phyloP scores from a whole-genome alignment of 345 rosid genomes.

The Eucalyptus leucophloia region DNA sequence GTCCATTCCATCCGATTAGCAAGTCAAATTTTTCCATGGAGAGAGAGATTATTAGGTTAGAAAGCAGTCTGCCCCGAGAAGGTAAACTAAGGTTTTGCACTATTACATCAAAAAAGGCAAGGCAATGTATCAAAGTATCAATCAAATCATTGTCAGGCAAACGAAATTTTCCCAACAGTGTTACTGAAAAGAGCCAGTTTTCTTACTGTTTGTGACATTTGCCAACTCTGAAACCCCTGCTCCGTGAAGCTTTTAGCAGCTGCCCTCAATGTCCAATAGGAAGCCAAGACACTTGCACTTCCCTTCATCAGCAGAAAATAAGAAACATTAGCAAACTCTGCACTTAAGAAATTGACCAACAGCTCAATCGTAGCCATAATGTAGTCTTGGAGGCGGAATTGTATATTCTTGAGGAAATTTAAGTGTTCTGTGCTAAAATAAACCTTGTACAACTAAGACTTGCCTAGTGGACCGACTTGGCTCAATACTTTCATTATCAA shows the following conservation, averaged over 20 bases:
- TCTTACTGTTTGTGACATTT: not conserved
- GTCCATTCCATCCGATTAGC: not conserved
- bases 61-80: not conserved
- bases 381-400: not conserved
- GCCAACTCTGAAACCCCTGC: not conserved
- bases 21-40: not conserved
- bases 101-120: not conserved
- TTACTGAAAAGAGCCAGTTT: not conserved
- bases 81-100: not conserved
- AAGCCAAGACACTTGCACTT: not conserved
- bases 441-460: not conserved
- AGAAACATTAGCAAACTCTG: not conserved
- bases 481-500: not conserved
- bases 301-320: not conserved
- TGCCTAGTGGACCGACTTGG: not conserved
- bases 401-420: not conserved
- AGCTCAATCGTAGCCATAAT: not conserved
- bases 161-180: not conserved
- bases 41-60: not conserved
- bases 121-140: not conserved
- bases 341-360: not conserved
- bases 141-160: not conserved
- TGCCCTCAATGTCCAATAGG: not conserved
- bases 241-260: not conserved
- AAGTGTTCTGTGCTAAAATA: not conserved